These are phyloP conservation scores for Gyromitra esculenta DNA, from an alignment of 2,329 filamentous ascomycete genomes.

Conservation along the genomic window DNA sequence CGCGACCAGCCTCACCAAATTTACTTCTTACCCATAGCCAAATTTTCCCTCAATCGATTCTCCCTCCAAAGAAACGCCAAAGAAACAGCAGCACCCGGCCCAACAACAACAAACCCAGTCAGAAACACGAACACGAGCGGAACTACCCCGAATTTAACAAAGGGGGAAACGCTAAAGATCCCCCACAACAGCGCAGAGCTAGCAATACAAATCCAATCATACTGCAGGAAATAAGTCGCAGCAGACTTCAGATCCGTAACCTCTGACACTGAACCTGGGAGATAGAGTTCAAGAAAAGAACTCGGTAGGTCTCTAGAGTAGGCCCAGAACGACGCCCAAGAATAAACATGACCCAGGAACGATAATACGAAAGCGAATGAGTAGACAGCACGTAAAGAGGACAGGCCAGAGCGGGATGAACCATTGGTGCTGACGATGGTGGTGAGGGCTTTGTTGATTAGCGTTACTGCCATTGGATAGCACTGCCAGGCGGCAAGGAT, in stretches of 20 bases:
- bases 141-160: background rate
- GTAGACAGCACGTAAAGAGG: background rate
- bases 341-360: background rate
- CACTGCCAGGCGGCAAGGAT: constrained; percentile 4
- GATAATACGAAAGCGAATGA: constrained; percentile 3
- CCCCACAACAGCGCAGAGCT: background rate
- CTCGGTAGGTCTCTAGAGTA: background rate
- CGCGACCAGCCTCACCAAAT: background rate
- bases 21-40: background rate
- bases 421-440: background rate
- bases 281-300: constrained; percentile 6
- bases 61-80: constrained; percentile 6
- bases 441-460: background rate
- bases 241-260: background rate
- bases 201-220: constrained; percentile 15
- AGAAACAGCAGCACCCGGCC: constrained; percentile 2
- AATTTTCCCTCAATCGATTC: background rate
- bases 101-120: background rate
- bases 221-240: background rate
- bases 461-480: background rate
- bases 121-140: background rate
- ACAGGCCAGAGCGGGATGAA: background rate
- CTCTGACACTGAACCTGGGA: background rate
- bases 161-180: background rate
- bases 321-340: background rate